A percentile compares a stretch with the other conserved stretches of the same genome.
Conservation (phyloP, 768 basidiomycete species). For the Kwoniella sp. region DNA sequence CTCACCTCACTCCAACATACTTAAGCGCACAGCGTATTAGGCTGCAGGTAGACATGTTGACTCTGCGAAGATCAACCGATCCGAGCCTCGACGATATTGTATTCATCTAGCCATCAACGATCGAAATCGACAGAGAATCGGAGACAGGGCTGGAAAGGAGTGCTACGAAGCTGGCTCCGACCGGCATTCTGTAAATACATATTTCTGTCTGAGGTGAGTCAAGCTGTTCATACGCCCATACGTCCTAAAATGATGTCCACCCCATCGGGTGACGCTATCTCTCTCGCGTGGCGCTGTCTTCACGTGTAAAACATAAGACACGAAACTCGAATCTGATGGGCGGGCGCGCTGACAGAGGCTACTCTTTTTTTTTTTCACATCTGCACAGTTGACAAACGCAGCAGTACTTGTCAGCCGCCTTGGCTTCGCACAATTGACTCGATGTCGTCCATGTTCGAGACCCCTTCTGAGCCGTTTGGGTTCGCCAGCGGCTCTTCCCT, state of each 20-base stretch:
- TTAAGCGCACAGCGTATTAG: not conserved
- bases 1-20: no score
- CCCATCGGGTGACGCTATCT: slow-evolving; percentile 6
- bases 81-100: not conserved
- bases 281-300: not conserved
- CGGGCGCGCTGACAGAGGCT: not conserved
- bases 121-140: not conserved
- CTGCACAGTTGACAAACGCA: no score
- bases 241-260: not conserved
- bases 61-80: not conserved
- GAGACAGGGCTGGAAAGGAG: no score
- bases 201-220: not conserved
- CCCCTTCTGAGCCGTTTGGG: not conserved
- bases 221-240: not conserved
- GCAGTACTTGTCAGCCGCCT: not conserved
- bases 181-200: not conserved
- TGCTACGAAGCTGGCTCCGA: not conserved
- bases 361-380: no score
- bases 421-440: not conserved
- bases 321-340: not conserved
- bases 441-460: not conserved
- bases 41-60: not conserved
- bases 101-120: not conserved
- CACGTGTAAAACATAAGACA: not conserved
- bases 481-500: not conserved